These are phyloP conservation scores for Aspergillus texensis DNA, from an alignment of 2,329 filamentous ascomycete genomes.

Conservation along the genomic window DNA sequence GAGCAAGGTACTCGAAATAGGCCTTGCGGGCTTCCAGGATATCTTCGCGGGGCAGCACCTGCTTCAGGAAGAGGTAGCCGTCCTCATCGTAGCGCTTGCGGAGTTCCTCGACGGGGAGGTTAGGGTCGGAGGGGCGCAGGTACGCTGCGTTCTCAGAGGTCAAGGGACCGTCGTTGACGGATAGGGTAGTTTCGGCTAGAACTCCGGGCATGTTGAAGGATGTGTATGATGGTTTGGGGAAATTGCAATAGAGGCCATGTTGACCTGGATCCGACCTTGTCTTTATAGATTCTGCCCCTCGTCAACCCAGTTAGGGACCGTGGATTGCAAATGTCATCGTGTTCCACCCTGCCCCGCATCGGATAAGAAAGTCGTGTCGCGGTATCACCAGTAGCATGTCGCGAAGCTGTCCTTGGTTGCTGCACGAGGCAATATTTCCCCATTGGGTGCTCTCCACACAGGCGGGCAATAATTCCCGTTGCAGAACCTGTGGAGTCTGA, in stretches of 20 bases:
- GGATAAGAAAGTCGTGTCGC: background rate
- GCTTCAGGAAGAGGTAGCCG: conserved; percentile 60
- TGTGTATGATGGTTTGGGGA: background rate
- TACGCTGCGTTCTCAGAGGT: conserved; percentile 46
- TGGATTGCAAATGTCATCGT: background rate
- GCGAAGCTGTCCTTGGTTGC: background rate
- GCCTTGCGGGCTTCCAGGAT: conserved; percentile 55
- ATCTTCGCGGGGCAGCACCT: conserved; percentile 55
- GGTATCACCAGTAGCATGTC: background rate
- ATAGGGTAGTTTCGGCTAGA: conserved; percentile 14
- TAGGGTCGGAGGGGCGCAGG: conserved; percentile 48
- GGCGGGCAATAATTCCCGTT: conserved; percentile 4
- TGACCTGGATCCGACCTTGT: background rate
- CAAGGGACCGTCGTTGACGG: conserved; percentile 52
- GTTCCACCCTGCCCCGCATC: conserved; percentile 1
- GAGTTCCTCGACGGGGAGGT: conserved; percentile 52
- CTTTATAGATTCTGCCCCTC: background rate
- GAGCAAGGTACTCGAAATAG: conserved; percentile 58
- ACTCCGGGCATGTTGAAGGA: conserved; percentile 16
- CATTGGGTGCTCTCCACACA: conserved; percentile 3
- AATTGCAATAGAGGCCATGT: background rate
- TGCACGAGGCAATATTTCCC: conserved; percentile 8
- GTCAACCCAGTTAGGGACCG: background rate
- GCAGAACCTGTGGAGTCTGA: background rate
- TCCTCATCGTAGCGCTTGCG: conserved; percentile 51